These are phyloP conservation scores for Polytrichum commune DNA, from an alignment of 225 moss, liverwort and hornwort species.

Conservation along the genomic window DNA sequence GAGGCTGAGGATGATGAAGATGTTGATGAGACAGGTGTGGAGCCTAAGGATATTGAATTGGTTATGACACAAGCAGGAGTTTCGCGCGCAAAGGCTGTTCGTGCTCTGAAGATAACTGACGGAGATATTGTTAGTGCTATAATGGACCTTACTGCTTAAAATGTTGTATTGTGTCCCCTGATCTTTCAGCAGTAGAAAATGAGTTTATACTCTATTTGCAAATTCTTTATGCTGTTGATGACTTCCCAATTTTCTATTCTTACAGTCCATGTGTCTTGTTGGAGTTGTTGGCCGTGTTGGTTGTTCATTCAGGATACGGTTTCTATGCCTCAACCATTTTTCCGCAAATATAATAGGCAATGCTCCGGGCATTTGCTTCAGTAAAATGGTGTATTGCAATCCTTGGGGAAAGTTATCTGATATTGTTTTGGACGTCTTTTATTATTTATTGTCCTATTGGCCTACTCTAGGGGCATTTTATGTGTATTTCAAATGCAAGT, in stretches of 20 bases:
- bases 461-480: too few species aligned
- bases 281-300: too few species aligned
- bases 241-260: not conserved
- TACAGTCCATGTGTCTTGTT: too few species aligned
- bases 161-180: conserved; percentile 1
- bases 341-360: too few species aligned
- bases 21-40: conserved; percentile 90
- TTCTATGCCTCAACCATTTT: too few species aligned
- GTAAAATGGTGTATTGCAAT: too few species aligned
- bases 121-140: conserved; percentile 99
- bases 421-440: too few species aligned
- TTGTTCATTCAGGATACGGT: too few species aligned
- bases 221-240: not conserved
- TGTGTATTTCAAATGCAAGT: too few species aligned
- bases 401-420: too few species aligned
- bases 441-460: too few species aligned
- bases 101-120: conserved; percentile 73
- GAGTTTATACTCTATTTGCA: conserved; percentile 1
- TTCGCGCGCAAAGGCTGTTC: conserved; percentile 85
- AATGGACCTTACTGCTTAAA: conserved; percentile 81
- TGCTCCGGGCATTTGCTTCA: too few species aligned
- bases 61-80: conserved; percentile 99
- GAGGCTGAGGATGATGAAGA: conserved; percentile 89
- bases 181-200: not conserved
- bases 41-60: conserved; percentile 97